A percentile compares a stretch with the other conserved stretches of the same genome.
phyloP scores from a whole-genome alignment of 1,139 yeast genomes.

The Keqinozyma sinolaborantium region DNA sequence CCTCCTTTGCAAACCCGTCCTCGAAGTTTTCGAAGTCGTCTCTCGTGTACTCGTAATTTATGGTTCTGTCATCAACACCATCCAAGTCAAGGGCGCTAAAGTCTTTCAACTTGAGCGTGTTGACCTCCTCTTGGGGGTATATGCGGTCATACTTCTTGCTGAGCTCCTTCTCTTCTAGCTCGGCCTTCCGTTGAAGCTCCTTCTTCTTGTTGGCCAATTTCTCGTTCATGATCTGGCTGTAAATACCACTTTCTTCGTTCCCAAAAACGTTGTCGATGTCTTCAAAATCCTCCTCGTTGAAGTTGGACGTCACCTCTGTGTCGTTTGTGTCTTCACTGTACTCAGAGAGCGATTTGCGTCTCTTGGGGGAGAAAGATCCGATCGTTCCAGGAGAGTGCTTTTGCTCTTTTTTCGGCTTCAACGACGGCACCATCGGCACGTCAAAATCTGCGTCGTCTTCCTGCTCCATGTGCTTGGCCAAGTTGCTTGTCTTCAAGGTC shows the following conservation, averaged over 20 bases:
- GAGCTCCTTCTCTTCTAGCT: slow-evolving; percentile 31
- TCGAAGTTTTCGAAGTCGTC: slow-evolving; percentile 41
- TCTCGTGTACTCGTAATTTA: slow-evolving; percentile 34
- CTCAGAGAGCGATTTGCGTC: slow-evolving; percentile 24
- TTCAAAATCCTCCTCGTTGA: slow-evolving; percentile 41
- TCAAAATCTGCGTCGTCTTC: not conserved
- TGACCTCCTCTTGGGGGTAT: slow-evolving; percentile 12
- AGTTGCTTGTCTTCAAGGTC: slow-evolving; percentile 8
- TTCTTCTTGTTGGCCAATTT: slow-evolving; percentile 21
- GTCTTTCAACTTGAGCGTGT: slow-evolving; percentile 30
- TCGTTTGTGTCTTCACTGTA: slow-evolving; percentile 36
- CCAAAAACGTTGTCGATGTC: slow-evolving; percentile 40
- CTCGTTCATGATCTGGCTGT: slow-evolving; percentile 15
- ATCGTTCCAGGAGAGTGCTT: not conserved
- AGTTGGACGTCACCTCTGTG: slow-evolving; percentile 39
- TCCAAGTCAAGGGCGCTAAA: slow-evolving; percentile 17
- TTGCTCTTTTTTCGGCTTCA: not conserved
- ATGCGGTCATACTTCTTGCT: slow-evolving; percentile 14
- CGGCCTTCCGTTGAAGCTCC: slow-evolving; percentile 31
- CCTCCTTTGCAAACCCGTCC: slow-evolving; percentile 24
- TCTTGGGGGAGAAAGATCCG: slow-evolving; percentile 5
- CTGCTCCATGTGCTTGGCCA: not conserved
- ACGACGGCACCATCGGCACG: not conserved
- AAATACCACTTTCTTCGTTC: slow-evolving; percentile 35
- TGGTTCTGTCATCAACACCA: slow-evolving; percentile 28